Conservation (phyloP, 2,329 filamentous ascomycete genomes). For the Neoscytalidium dimidiatum region DNA sequence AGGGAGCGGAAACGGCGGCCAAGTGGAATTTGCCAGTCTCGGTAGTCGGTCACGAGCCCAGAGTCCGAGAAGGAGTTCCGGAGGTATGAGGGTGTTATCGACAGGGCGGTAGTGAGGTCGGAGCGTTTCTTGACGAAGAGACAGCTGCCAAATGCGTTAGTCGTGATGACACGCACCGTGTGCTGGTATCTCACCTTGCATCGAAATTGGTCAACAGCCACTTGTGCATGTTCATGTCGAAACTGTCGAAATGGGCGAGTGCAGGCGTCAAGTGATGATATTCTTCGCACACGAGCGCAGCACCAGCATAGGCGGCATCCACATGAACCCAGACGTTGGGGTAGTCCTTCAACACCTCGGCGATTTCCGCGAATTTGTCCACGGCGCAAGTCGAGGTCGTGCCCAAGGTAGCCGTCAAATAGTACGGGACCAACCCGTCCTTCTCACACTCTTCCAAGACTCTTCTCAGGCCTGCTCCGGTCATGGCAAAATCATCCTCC, state of each 20-base stretch:
- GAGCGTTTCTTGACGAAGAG: conserved; percentile 75
- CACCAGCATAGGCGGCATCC: conserved; percentile 89
- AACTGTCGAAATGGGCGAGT: conserved; percentile 75
- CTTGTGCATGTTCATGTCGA: conserved; percentile 97
- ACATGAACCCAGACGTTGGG: conserved; percentile 84
- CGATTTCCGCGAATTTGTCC: conserved; percentile 76
- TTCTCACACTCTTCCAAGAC: conserved; percentile 66
- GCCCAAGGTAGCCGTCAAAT: conserved; percentile 79
- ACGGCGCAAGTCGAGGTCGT: conserved; percentile 87
- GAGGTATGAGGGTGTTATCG: conserved; percentile 79
- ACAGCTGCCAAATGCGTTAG: conserved; percentile 52
- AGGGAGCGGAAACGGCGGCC: conserved; percentile 84
- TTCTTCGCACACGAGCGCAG: conserved; percentile 79
- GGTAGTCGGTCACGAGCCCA: conserved; percentile 88
- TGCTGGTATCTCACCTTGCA: conserved; percentile 46
- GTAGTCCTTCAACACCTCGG: conserved; percentile 54
- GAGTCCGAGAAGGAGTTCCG: conserved; percentile 78
- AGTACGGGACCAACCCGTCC: conserved; percentile 80
- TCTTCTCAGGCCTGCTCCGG: conserved; percentile 60
- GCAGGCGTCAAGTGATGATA: conserved; percentile 68
- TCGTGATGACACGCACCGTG: not conserved
- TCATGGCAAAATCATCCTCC: conserved; percentile 69
- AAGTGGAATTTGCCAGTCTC: conserved; percentile 96
- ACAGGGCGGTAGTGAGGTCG: conserved; percentile 78
- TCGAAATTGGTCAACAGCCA: conserved; percentile 97